These are phyloP conservation scores for Hypoxylon sp. DNA, from an alignment of 2,329 filamentous ascomycete species.

Conservation along the genomic window DNA sequence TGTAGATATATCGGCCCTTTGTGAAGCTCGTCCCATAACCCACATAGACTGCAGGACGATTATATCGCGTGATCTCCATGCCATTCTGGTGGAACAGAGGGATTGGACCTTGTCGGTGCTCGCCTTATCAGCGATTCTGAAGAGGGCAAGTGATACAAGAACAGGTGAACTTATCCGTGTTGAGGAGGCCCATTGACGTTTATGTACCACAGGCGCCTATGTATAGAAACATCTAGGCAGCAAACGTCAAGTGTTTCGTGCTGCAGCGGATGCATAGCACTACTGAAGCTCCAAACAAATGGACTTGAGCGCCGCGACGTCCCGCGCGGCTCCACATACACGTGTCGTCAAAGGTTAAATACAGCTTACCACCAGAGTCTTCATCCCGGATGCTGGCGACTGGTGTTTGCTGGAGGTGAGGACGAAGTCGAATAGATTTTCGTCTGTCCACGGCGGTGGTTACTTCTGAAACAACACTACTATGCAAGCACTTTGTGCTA, in stretches of 20 bases:
- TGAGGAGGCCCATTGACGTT: conserved; percentile 11
- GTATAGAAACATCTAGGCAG: conserved; percentile 29
- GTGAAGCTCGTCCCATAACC: conserved; percentile 12
- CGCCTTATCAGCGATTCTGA: conserved; percentile 9
- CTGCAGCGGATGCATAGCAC: conserved; percentile 16
- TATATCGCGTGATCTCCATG: conserved; percentile 35
- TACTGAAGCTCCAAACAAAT: conserved; percentile 4
- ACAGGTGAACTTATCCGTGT: conserved; percentile 14
- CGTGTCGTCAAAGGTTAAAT: conserved; percentile 29
- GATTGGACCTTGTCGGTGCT: conserved; percentile 20
- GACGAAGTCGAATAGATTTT: conserved; percentile 14
- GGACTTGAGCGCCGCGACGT: conserved; percentile 5
- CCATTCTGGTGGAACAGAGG: conserved; percentile 25
- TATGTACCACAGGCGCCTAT: conserved; percentile 27
- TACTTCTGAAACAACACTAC: conserved; percentile 16
- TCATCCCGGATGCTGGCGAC: conserved; percentile 6
- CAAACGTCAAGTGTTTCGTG: conserved; percentile 14
- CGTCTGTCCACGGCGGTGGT: conserved; percentile 9
- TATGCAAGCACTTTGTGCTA: conserved; percentile 41
- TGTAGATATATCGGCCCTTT: conserved; percentile 25
- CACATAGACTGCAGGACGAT: conserved; percentile 20
- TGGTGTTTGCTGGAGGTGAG: conserved; percentile 18
- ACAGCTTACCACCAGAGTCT: neutral
- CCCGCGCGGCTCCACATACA: conserved; percentile 26
- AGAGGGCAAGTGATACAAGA: conserved; percentile 6